These are phyloP conservation scores for Raddia guianensis DNA, from an alignment of 176 grass and related monocot species.

Conservation along the genomic window DNA sequence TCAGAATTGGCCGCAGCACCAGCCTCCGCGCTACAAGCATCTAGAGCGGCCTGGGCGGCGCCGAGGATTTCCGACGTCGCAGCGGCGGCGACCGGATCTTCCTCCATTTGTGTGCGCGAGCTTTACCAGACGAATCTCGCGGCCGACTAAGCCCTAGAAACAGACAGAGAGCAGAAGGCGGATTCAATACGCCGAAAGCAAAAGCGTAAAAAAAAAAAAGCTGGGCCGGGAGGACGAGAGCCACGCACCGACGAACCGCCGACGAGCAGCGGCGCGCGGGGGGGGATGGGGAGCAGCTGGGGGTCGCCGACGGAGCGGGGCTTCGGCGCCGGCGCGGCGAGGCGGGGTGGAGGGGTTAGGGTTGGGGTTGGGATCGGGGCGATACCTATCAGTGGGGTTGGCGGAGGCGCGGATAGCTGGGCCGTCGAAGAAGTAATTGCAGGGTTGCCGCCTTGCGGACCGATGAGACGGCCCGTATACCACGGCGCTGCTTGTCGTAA, in stretches of 20 bases:
- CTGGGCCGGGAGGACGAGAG: neutral
- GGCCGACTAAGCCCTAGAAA: slow-evolving; percentile 11
- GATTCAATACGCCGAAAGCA: neutral
- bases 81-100: slow-evolving; percentile 38
- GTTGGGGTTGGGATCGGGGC: slow-evolving; percentile 50
- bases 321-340: slow-evolving; percentile 23
- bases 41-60: slow-evolving; percentile 3
- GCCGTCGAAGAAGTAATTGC: neutral
- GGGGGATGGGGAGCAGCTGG: neutral
- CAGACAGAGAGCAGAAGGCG: neutral
- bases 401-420: neutral
- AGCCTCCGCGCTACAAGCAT: slow-evolving; percentile 26
- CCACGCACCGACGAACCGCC: slow-evolving; percentile 9
- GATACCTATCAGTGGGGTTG: neutral
- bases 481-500: too few relatives aligned
- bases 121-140: neutral
- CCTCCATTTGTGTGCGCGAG: slow-evolving; percentile 63
- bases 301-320: slow-evolving; percentile 4
- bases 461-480: too few relatives aligned
- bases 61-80: slow-evolving; percentile 14
- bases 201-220: neutral
- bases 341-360: slow-evolving; percentile 33
- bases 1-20: slow-evolving; percentile 35
- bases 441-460: too few relatives aligned
- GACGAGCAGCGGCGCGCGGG: neutral